Conservation (phyloP, 495 filamentous ascomycete genomes). For the Pseudomonodictys pantanalensis region DNA sequence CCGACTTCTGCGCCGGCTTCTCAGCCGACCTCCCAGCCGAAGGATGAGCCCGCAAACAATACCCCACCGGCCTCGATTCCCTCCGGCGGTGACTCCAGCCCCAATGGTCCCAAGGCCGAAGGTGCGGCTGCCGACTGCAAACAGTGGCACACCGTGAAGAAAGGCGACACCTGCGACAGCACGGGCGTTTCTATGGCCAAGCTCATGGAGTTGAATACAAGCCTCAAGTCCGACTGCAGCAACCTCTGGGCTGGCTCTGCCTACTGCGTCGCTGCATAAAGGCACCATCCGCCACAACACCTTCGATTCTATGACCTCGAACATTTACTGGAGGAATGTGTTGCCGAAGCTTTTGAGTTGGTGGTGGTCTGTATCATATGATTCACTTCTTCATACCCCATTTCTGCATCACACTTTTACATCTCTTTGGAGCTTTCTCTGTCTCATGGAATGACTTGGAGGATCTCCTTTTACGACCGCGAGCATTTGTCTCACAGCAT, state of each 20-base stretch:
- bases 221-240: slow-evolving; percentile 35
- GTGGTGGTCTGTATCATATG: background rate
- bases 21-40: background rate
- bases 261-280: slow-evolving; percentile 38
- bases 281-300: background rate
- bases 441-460: no score
- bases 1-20: background rate
- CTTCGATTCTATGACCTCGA: background rate
- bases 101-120: slow-evolving; percentile 4
- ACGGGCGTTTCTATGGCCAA: background rate
- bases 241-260: slow-evolving; percentile 41
- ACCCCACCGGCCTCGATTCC: background rate
- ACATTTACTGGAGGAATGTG: background rate
- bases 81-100: background rate
- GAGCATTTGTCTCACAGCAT: no score
- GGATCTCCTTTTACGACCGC: no score
- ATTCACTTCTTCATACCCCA: background rate
- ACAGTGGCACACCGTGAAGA: slow-evolving; percentile 24
- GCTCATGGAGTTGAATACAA: slow-evolving; percentile 9
- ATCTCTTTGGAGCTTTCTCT: no score
- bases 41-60: background rate
- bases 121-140: slow-evolving; percentile 21
- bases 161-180: slow-evolving; percentile 25
- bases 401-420: background rate
- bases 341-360: background rate